Evolutionary conservation across 192 early-diverging fungal genomes (phyloP).

Genomic region (Obelidium mucronatum): DNA sequence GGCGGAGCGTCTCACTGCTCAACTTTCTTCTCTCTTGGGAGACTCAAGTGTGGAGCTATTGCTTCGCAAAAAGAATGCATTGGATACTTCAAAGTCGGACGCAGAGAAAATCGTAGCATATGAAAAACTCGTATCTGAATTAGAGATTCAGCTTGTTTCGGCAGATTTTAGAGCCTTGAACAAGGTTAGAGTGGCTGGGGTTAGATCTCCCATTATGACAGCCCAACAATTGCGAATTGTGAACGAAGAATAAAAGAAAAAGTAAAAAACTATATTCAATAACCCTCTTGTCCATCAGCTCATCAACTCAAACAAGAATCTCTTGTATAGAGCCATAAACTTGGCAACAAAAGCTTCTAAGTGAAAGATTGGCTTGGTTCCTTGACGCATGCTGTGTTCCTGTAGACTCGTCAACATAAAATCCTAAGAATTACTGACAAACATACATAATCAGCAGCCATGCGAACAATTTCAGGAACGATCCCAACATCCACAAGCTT

Average conservation of each 20-base stretch:
- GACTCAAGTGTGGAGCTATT: neutral
- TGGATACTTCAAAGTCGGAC: neutral
- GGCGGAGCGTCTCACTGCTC: neutral
- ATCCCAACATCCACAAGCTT: constrained; percentile 73
- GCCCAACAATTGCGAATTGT: constrained; percentile 20
- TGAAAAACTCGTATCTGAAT: constrained; percentile 27
- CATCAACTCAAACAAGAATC: constrained; percentile 62
- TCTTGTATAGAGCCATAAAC: constrained; percentile 91
- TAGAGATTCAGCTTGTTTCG: constrained; percentile 22
- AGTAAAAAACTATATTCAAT: constrained; percentile 1
- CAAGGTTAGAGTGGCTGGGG: neutral
- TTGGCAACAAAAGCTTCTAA: constrained; percentile 93
- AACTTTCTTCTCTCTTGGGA: neutral
- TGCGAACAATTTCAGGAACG: constrained; percentile 69
- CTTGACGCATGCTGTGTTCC: constrained; percentile 87
- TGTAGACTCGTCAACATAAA: constrained; percentile 3
- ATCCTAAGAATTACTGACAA: neutral
- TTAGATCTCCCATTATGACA: neutral
- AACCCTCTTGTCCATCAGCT: neutral
- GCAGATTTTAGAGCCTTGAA: neutral
- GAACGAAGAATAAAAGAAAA: constrained; percentile 10
- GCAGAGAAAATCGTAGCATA: neutral
- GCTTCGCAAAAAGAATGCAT: neutral
- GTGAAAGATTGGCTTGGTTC: constrained; percentile 93
- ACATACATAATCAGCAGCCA: constrained; percentile 81